Conservation (phyloP, 2,329 filamentous ascomycete genomes). For the Tolypocladium guangdongense region DNA sequence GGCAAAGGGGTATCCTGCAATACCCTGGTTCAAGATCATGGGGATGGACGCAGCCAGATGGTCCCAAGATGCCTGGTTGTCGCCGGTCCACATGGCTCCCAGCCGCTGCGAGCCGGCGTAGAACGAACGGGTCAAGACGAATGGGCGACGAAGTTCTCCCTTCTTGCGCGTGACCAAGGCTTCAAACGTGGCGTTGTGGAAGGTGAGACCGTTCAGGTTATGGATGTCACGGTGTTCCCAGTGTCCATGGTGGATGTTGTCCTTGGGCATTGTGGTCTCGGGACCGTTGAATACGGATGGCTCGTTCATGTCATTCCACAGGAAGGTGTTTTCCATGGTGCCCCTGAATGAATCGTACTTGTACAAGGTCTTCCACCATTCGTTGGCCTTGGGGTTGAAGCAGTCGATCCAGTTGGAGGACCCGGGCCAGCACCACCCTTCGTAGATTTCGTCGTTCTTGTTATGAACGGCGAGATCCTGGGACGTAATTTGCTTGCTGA, state of each 20-base stretch:
- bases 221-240: slow-evolving; percentile 98
- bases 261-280: slow-evolving; percentile 97
- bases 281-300: slow-evolving; percentile 98
- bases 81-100: slow-evolving; percentile 97
- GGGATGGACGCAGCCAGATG: slow-evolving; percentile 83
- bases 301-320: slow-evolving; percentile 99
- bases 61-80: slow-evolving; percentile 89
- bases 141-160: slow-evolving; percentile 75
- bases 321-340: slow-evolving; percentile 73
- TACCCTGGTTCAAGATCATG: slow-evolving; percentile 88
- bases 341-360: slow-evolving; percentile 82
- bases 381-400: slow-evolving; percentile 83
- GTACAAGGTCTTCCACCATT: slow-evolving; percentile 89
- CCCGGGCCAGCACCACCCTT: slow-evolving; percentile 98
- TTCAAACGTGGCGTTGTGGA: slow-evolving; percentile 87
- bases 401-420: slow-evolving; percentile 94
- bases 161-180: slow-evolving; percentile 77
- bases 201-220: slow-evolving; percentile 90
- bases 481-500: slow-evolving; percentile 72
- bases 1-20: slow-evolving; percentile 86
- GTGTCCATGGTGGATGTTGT: slow-evolving; percentile 80
- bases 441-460: slow-evolving; percentile 81
- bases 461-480: slow-evolving; percentile 78
- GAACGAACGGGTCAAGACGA: slow-evolving; percentile 86
- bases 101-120: slow-evolving; percentile 82